Evolutionary conservation across 2,329 filamentous ascomycete genomes (phyloP), one percentile per base, ranked within the genome.

Genomic region (Verticillium nubilum): DNA sequence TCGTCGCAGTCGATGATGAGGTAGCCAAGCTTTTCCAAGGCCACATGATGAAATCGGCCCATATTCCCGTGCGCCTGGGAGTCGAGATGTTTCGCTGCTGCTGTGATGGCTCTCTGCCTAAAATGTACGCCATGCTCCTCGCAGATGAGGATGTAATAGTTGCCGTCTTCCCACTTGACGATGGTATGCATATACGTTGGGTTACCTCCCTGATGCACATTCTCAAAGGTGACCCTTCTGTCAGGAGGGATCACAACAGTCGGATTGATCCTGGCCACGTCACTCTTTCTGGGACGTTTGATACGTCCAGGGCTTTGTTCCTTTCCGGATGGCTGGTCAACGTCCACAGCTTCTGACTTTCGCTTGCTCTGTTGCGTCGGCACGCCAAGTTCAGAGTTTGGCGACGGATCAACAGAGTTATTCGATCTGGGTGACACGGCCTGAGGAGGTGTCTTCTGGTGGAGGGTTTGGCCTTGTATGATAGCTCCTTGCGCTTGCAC

Each of bases 211-310:
- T 66, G 65, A 17, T 63, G 63, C 4, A 67, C 63, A 13, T 67
- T 64, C 9, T 65, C 50, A 12, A 64, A 67, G 1, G 52, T 58
- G 37, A 67, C 60, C 3, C 26, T 70, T 68, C 58, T 73, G 2
- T 47, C 42, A 5, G 3, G 9, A 5, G 42, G 19, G 19, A 50
- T 50, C 2, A 12, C 13, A 12, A 50, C 12, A 23, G 3, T 4
- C 42, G 42, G 42, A 9, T 4, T 25, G 5, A 7, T 4, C 19
- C 9, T 50, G 3, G 6, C 6, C 9, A 23, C 19, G 19, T 50
- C 42, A 25, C 42, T 50, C 12, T 50, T 50, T 26, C 42, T 25
- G 12, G 19, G 19, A 19, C 42, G 42, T 7, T 50, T 50, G n/a
- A 4, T 50, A 0, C 42, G 42, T 10, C 25, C 42, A 50, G n/a